Evolutionary conservation across 2,329 filamentous ascomycete species (phyloP).

Genomic region (Botrytis pseudocinerea): DNA sequence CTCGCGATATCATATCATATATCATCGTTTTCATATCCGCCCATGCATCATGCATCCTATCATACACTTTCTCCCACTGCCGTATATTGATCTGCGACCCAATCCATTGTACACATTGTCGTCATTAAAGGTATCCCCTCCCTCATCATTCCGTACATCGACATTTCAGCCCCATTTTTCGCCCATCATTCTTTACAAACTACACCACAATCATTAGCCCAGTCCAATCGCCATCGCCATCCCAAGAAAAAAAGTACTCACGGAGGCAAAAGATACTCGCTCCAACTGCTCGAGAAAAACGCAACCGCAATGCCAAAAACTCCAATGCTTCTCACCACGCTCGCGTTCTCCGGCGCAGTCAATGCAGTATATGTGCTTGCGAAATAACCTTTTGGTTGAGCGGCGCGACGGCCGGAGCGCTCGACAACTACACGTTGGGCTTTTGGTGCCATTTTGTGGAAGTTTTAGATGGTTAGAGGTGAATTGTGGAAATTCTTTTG

Average conservation of each 20-base stretch:
- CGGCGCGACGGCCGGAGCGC: constrained; percentile 39
- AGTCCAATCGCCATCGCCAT: background rate
- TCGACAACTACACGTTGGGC: constrained; percentile 49
- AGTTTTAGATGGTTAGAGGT: background rate
- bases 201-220: background rate
- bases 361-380: constrained; percentile 60
- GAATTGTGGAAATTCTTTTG: too few relatives aligned
- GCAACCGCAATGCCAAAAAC: constrained; percentile 67
- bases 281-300: constrained; percentile 67
- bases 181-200: constrained; percentile 3
- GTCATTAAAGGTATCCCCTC: constrained; percentile 4
- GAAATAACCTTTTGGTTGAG: constrained; percentile 53
- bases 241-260: constrained; percentile 43
- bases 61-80: constrained; percentile 9
- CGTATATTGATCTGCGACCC: background rate
- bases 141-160: background rate
- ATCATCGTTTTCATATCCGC: background rate
- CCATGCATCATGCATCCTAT: constrained; percentile 4
- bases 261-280: constrained; percentile 67
- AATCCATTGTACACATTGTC: constrained; percentile 9
- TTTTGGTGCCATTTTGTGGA: constrained; percentile 61
- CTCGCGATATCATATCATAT: background rate
- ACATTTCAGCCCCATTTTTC: background rate
- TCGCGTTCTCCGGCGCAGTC: constrained; percentile 67
- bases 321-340: constrained; percentile 66